Base-by-base conservation (phyloP, 805 yeast genomes). In the Kregervanrija fluxuum region DNA sequence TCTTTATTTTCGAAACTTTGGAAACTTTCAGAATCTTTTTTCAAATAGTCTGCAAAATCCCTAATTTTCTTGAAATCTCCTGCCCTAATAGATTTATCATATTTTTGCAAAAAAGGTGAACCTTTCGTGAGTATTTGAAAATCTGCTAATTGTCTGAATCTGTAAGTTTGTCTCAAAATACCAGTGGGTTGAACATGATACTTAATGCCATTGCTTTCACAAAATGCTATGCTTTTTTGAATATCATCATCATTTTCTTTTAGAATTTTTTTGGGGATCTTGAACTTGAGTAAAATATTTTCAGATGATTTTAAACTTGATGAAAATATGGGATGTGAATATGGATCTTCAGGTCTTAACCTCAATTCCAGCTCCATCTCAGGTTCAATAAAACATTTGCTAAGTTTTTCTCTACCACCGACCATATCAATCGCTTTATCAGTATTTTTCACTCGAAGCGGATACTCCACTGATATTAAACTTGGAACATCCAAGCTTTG, bases 61-160 rank as follows among this genome's bases (percentile, higher is more conserved):
- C 65, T 66, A 46, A 79, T 73, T 30, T 66, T 57, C 2, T 57
- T 57, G 17, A 71, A 60, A 50, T 75, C 61, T 8, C 78, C 74
- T 0, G 60, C 48, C 35, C 66, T 66, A 3, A 80, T 53, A 2
- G 80, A 67, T 1, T 53, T 45, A 33, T 65, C 54, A 40, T 75
- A 62, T 16, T 57, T 67, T 8, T 61, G 50, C 1, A 75, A 70
- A 48, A 80, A 75, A 2, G 67, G 59, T 11, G 83, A 81, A 52
- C 76, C 73, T 41, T 73, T 74, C 11, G 88, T 75, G 31, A 76
- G 67, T 50, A 77, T 74, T 60, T 93, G 98, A 61, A 88, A 91
- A 63, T 90, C 98, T 0, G 91, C 81, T 73, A 89, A 77, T 51
- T 85, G 87, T 53, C 96, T 75, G 61, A 91, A 91, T 50, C 84